Evolutionary conservation across 2,329 filamentous ascomycete species (phyloP), one percentile per base, ranked within the genome.

Genomic region (Cryphonectria radicalis): DNA sequence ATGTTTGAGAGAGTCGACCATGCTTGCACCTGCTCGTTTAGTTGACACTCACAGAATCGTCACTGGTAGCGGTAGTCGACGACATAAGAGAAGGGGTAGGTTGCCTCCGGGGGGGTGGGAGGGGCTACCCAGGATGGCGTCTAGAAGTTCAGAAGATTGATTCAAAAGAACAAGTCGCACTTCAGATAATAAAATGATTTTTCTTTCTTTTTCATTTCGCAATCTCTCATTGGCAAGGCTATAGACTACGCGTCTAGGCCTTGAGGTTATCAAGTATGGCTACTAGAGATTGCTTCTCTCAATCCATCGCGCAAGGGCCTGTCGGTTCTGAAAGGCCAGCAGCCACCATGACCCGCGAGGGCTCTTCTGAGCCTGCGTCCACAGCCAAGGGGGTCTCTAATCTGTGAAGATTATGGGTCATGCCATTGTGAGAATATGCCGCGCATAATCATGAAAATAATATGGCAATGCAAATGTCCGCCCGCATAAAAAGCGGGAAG

Each of bases 381-480:
- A 59, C 25, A 32, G 25, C n/a, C 25, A 5, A 32, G 13, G 14
- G 14, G 14, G 55, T 17, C 55, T 32, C 25, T 35, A 35, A 59
- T 35, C 55, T 17, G 55, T 17, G 7, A 32, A 35, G 25, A 59
- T 4, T 8, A 59, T 46, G 37, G 28, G 40, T 14, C 22, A 62
- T 37, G 59, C 19, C 64, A 66, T 46, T 13, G 32, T 25, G 25
- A 55, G 28, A 37, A 14, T 66, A 25, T 66, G 46, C 64, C 32
- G 22, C 43, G 17, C 3, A 40, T n/a, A 11, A 11, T 32, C 17
- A 25, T 28, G 17, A 32, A 19, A 11, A 46, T 32, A 65, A 37
- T n/a, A 46, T 50, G 64, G 46, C 46, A 55, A 66, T 66, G 64
- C 46, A 55, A 8, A 66, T 66, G 43, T 32, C 35, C 64, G 32